Percentiles rank a stretch among this genome's conserved stretches.
phyloP scores from a whole-genome alignment of 768 basidiomycete genomes.

The Cystobasidium tubakii region DNA sequence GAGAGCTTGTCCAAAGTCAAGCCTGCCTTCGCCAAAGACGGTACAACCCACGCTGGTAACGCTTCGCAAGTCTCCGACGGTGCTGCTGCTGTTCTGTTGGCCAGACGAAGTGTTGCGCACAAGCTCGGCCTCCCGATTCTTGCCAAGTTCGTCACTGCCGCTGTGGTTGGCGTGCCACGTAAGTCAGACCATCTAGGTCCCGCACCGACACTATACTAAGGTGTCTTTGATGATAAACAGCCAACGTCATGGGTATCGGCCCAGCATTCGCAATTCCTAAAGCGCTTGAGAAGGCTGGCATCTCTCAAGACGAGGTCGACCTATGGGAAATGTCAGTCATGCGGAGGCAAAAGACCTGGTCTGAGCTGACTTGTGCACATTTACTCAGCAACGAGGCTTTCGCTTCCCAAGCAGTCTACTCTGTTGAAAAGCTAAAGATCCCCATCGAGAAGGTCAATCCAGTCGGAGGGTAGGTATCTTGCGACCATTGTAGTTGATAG shows the following conservation, averaged over 20 bases:
- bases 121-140: conserved; percentile 76
- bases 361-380: background rate
- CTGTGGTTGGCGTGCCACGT: conserved; percentile 62
- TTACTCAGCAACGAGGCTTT: conserved; percentile 41
- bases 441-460: conserved; percentile 71
- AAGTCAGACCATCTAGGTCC: too few relatives aligned
- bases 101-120: conserved; percentile 71
- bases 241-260: conserved; percentile 53
- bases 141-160: conserved; percentile 72
- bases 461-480: conserved; percentile 74
- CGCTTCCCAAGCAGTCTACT: conserved; percentile 60
- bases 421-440: conserved; percentile 58
- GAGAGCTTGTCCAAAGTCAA: conserved; percentile 73
- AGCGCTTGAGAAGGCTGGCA: conserved; percentile 62
- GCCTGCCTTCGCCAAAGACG: conserved; percentile 64
- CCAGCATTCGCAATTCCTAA: conserved; percentile 76
- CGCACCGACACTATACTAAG: too few relatives aligned
- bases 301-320: conserved; percentile 68
- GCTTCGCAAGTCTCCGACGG: conserved; percentile 71
- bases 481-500: too few relatives aligned
- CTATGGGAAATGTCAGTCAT: conserved; percentile 56
- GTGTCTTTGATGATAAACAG: conserved; percentile 38
- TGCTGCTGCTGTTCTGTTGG: conserved; percentile 79
- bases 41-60: conserved; percentile 53
- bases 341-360: background rate